phyloP scores from a whole-genome alignment of 2,329 filamentous ascomycete species.

The Talaromyces pinophilus region DNA sequence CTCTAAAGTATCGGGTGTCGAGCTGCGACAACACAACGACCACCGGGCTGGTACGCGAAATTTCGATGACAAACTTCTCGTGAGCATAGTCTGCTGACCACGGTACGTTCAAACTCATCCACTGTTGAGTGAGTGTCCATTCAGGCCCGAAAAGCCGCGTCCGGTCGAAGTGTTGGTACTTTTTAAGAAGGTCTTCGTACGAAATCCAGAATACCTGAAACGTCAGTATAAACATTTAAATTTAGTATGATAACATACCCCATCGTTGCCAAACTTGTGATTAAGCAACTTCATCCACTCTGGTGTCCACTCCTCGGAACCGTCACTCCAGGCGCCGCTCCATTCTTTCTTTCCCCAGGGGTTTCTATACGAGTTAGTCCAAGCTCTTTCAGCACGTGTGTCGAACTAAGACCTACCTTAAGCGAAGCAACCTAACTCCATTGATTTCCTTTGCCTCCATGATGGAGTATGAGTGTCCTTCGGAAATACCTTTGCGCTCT shows the following conservation, averaged over 20 bases:
- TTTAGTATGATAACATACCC: slow-evolving; percentile 42
- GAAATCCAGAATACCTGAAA: slow-evolving; percentile 59
- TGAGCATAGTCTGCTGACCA: slow-evolving; percentile 64
- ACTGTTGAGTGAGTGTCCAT: slow-evolving; percentile 62
- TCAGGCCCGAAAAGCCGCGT: slow-evolving; percentile 62
- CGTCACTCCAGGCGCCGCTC: slow-evolving; percentile 80
- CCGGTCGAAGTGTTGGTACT: slow-evolving; percentile 62
- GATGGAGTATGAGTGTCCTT: slow-evolving; percentile 59
- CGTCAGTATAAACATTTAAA: not conserved
- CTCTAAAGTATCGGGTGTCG: slow-evolving; percentile 62
- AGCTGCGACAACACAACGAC: slow-evolving; percentile 61
- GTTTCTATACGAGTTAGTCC: slow-evolving; percentile 55
- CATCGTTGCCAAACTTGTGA: slow-evolving; percentile 76
- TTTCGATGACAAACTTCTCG: slow-evolving; percentile 59
- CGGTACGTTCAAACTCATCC: slow-evolving; percentile 61
- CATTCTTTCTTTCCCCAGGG: slow-evolving; percentile 82
- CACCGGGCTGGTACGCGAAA: slow-evolving; percentile 54
- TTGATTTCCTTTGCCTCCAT: slow-evolving; percentile 63
- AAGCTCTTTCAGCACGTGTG: not conserved
- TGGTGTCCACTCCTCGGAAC: slow-evolving; percentile 80
- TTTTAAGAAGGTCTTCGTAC: slow-evolving; percentile 59
- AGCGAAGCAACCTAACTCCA: slow-evolving; percentile 63
- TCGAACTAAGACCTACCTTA: slow-evolving; percentile 49
- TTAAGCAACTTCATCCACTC: slow-evolving; percentile 72
- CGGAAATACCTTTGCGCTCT: slow-evolving; percentile 47